phyloP scores from a whole-genome alignment of 1,284 basidiomycete genomes.

The Sutorius eximius region DNA sequence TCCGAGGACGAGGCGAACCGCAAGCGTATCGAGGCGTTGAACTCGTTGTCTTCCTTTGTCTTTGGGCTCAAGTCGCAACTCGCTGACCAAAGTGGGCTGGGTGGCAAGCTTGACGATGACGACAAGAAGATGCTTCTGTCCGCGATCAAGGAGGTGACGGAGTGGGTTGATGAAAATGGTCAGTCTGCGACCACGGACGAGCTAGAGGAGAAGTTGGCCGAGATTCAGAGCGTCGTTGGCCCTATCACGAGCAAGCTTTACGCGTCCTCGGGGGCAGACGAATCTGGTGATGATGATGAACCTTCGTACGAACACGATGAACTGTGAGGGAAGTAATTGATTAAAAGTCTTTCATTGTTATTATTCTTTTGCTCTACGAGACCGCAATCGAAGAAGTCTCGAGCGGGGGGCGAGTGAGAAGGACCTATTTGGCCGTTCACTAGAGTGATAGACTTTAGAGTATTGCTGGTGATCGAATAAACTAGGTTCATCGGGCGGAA shows the following conservation, averaged over 20 bases:
- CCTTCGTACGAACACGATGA: slow-evolving; percentile 65
- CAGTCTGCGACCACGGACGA: slow-evolving; percentile 79
- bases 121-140: slow-evolving; percentile 89
- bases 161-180: slow-evolving; percentile 90
- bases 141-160: slow-evolving; percentile 84
- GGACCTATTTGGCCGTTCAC: slow-evolving; percentile 1
- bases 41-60: slow-evolving; percentile 74
- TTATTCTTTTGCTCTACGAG: slow-evolving; percentile 10
- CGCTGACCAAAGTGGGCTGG: slow-evolving; percentile 84
- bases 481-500: not conserved
- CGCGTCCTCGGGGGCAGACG: slow-evolving; percentile 42
- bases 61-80: slow-evolving; percentile 88
- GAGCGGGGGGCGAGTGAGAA: slow-evolving; percentile 13
- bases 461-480: not conserved
- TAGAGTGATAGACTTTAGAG: slow-evolving; percentile 7
- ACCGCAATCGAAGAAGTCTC: not conserved
- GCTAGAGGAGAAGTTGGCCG: slow-evolving; percentile 85
- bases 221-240: slow-evolving; percentile 70
- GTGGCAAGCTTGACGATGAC: slow-evolving; percentile 82
- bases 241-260: slow-evolving; percentile 85
- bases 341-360: slow-evolving; percentile 6
- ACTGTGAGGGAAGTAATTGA: slow-evolving; percentile 40
- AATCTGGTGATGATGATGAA: slow-evolving; percentile 54
- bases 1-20: slow-evolving; percentile 84
- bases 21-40: slow-evolving; percentile 87